Evolutionary conservation across 352 stramenopile species (phyloP).

Genomic region (Phytophthora cactorum): DNA sequence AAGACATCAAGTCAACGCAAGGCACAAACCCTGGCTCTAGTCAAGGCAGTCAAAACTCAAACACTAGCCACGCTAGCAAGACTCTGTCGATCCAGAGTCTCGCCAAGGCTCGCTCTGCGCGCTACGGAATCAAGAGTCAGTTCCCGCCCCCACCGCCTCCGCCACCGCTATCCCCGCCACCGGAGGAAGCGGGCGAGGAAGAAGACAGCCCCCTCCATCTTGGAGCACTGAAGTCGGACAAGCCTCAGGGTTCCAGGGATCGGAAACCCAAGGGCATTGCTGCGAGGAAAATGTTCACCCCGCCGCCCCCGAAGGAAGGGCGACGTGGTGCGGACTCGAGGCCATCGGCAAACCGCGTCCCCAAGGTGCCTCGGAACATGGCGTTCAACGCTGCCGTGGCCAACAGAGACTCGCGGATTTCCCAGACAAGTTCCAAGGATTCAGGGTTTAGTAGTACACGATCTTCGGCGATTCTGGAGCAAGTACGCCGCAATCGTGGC

Average conservation of each 20-base stretch:
- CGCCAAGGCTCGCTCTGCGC: conserved; percentile 31
- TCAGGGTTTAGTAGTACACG: conserved; percentile 37
- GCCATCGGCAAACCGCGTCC: conserved; percentile 12
- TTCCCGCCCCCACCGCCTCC: conserved; percentile 35
- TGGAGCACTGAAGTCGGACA: conserved; percentile 32
- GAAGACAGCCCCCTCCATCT: conserved; percentile 31
- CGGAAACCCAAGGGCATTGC: conserved; percentile 29
- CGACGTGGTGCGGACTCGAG: conserved; percentile 12
- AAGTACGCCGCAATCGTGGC: conserved; percentile 55
- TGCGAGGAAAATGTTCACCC: conserved; percentile 35
- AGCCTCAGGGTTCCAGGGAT: conserved; percentile 16
- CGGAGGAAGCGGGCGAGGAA: conserved; percentile 26
- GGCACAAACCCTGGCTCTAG: conserved; percentile 17
- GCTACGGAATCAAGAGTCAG: conserved; percentile 38
- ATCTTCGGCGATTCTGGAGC: conserved; percentile 48
- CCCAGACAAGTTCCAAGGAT: conserved; percentile 30
- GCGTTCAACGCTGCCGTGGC: conserved; percentile 18
- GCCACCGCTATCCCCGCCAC: conserved; percentile 31
- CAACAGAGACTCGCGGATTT: conserved; percentile 23
- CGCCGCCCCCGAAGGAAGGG: conserved; percentile 24
- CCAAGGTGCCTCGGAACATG: conserved; percentile 22
- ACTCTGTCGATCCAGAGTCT: conserved; percentile 52
- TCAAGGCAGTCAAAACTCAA: conserved; percentile 17
- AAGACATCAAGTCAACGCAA: conserved; percentile 22
- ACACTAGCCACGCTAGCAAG: conserved; percentile 32